phyloP scores from a whole-genome alignment of 1,284 basidiomycete species.

The Ceratobasidium theobromae region DNA sequence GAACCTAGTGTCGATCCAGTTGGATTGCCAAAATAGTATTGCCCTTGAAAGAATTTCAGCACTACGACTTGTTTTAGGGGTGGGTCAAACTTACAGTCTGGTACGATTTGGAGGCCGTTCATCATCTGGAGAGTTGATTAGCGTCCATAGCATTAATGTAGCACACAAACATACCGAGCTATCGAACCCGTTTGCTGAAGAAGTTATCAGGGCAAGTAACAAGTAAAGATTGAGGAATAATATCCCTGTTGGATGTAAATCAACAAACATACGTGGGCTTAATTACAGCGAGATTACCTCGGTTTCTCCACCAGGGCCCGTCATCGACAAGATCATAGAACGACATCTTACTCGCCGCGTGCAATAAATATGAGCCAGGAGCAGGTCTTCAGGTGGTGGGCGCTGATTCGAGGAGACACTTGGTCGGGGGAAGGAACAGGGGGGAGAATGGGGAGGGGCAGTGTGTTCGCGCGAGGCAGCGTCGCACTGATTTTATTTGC shows the following conservation, averaged over 20 bases:
- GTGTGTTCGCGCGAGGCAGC: constrained; percentile 21
- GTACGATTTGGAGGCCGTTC: constrained; percentile 62
- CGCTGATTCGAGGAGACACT: background rate
- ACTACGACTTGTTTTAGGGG: background rate
- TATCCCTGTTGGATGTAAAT: constrained; percentile 49
- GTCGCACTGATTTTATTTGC: background rate
- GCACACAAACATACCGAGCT: constrained; percentile 2
- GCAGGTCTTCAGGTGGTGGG: too few relatives aligned
- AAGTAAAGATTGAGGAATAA: constrained; percentile 60
- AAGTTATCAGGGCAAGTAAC: constrained; percentile 59
- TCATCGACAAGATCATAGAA: constrained; percentile 38
- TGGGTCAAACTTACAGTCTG: constrained; percentile 37
- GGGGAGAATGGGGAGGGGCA: background rate
- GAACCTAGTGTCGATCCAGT: constrained; percentile 55
- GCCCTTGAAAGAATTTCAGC: constrained; percentile 13
- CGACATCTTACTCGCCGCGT: background rate
- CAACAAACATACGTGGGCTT: background rate
- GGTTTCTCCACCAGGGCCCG: constrained; percentile 61
- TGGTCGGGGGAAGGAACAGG: background rate
- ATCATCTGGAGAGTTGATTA: constrained; percentile 14
- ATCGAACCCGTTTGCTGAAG: constrained; percentile 43
- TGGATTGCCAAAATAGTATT: constrained; percentile 43
- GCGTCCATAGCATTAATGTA: background rate
- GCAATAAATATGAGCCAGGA: background rate
- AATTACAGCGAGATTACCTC: constrained; percentile 44